Evolutionary conservation across 768 basidiomycete genomes (phyloP).

Genomic region (Lactarius deliciosus): DNA sequence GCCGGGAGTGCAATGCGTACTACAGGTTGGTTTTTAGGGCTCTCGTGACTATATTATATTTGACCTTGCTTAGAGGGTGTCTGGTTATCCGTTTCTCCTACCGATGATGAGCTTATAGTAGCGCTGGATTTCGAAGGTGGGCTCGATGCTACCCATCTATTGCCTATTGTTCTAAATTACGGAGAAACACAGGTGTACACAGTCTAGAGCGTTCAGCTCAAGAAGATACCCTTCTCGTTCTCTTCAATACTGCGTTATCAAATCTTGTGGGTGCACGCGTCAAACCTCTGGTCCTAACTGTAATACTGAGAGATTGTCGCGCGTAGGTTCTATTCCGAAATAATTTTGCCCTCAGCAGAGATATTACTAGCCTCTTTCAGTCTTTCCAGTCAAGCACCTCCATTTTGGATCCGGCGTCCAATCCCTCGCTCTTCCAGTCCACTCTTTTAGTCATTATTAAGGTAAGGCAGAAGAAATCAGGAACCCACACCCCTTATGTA

Average conservation of each 20-base stretch:
- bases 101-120: conserved; percentile 51
- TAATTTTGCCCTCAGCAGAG: conserved; percentile 59
- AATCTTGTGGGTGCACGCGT: conserved; percentile 44
- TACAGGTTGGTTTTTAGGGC: conserved; percentile 37
- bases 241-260: conserved; percentile 28
- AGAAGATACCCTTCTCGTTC: conserved; percentile 35
- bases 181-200: conserved; percentile 46
- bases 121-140: conserved; percentile 64
- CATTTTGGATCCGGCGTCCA: conserved; percentile 55
- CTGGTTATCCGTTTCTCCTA: conserved; percentile 67
- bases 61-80: conserved; percentile 45
- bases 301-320: not conserved
- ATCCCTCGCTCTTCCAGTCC: conserved; percentile 58
- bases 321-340: conserved; percentile 59
- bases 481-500: too few relatives aligned
- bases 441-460: conserved; percentile 65
- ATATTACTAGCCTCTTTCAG: conserved; percentile 58
- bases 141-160: not conserved
- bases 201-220: conserved; percentile 62
- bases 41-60: not conserved
- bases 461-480: too few relatives aligned
- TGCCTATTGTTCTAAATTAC: not conserved
- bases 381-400: conserved; percentile 58
- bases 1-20: conserved; percentile 40
- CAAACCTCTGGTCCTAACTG: not conserved